Base-by-base conservation (phyloP, 2,329 filamentous ascomycete species). In the Trichoderma breve region DNA sequence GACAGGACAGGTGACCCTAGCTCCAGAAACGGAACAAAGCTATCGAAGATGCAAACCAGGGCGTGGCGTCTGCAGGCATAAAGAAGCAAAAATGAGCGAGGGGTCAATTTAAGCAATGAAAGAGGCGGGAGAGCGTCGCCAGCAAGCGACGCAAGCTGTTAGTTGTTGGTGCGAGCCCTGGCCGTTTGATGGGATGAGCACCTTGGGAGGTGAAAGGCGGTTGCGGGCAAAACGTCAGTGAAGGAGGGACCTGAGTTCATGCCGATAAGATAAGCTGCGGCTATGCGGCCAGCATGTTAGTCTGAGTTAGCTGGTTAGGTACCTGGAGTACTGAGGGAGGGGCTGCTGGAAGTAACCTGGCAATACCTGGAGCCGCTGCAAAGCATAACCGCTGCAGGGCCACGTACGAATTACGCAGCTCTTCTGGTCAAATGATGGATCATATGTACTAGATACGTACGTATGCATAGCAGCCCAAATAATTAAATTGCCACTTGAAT, bases 211-310 rank as follows among this genome's bases (percentile, higher is more conserved):
- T 70, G 30, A 53, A 36, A 26, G 57, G 36, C 34, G 26, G 53
- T 26, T 68, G 53, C 39, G 65, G 53, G 53, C 34, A 32, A 18
- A 58, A 60, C 65, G 53, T 68, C 53, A 68, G 65, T 57, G 28
- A 15, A 57, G 36, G 51, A 47, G 36, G 34, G 34, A 68, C 53
- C 55, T 30, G 26, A 58, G 26, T 24, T 47, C 36, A 39, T 39
- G 36, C 36, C 36, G 70, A 66, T 71, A 71, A 71, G 70, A 71
- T 71, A 71, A 71, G 70, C 53, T 58, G n/a, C 58, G 18, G 36
- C 36, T 39, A 39, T 39, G 36, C 36, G 36, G 36, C 36, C 39
- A 28, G 62, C 62, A 39, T 18, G 28, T 21, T 34, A n/a, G 43
- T 8, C 36, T 39, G 15, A 18, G 6, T 39, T 39, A 39, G 36